Base-by-base conservation (phyloP, 2,329 filamentous ascomycete species). In the Aureobasidium sp. region DNA sequence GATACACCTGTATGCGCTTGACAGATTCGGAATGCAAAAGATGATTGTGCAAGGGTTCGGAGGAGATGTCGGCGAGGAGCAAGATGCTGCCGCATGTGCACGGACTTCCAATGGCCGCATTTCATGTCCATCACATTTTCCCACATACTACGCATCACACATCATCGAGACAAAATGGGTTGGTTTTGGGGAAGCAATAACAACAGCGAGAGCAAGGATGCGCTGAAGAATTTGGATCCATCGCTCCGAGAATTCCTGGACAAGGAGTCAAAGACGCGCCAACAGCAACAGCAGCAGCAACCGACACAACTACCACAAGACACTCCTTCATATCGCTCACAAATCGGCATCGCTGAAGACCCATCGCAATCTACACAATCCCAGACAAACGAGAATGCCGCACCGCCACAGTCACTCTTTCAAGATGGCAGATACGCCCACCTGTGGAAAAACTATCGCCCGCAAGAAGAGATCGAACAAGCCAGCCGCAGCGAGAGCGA, bases 371-470 rank as follows among this genome's bases (percentile, higher is more conserved):
- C 67, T 9, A 62, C 66, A 44, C 50, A 69, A 62, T 32, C 63
- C 66, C 64, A 63, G 63, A 58, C 63, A 59, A 61, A 67, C 44
- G 34, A 71, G 39, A 65, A 71, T 59, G 73, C 76, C 11, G 62
- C 70, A 1, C 79, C 79, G 0, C 66, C 72, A 41, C 78, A 85
- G 67, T 87, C 85, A 14, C 77, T 87, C 21, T 89, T 80, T 69
- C 81, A 82, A 69, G 87, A 90, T 71, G 86, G 86, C 65, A 83
- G 87, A 63, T 90, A 89, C 75, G 91, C 92, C 61, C 84, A 97
- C 72, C 80, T 99, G 36, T 99, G 94, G 94, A 93, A 91, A 76
- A 90, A 84, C 62, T 99, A 99, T 80, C 83, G 83, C 62, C 87
- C 93, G 9, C 85, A 89, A 58, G 72, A 79, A 39, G 80, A 88